These are phyloP conservation scores for Pichiaceae sp. DNA, from an alignment of 1,139 yeast genomes.

Conservation along the genomic window DNA sequence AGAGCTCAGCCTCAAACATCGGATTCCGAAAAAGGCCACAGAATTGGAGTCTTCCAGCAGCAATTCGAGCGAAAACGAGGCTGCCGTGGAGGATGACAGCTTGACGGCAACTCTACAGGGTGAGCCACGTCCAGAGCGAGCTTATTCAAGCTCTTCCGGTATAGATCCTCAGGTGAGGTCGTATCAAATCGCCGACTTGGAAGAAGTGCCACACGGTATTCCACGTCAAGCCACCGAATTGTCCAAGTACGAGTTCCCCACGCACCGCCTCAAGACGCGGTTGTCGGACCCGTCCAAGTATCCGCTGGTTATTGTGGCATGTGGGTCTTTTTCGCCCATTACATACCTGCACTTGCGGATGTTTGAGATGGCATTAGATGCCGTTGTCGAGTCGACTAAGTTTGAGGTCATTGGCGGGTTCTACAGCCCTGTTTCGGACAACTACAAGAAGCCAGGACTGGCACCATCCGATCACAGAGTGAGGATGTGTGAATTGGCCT, in stretches of 20 bases:
- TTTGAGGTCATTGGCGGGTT: conserved; percentile 96
- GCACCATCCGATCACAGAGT: conserved; percentile 88
- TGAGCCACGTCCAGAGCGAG: too few relatives aligned
- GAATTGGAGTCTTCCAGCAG: conserved; percentile 33
- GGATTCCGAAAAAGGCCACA: conserved; percentile 35
- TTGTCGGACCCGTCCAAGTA: conserved; percentile 69
- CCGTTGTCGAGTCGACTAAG: conserved; percentile 85
- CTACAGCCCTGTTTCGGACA: conserved; percentile 95
- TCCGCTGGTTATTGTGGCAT: conserved; percentile 91
- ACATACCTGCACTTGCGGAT: conserved; percentile 90
- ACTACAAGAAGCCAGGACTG: conserved; percentile 86
- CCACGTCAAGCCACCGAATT: conserved; percentile 73
- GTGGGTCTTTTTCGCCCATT: conserved; percentile 95
- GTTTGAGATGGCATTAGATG: conserved; percentile 96
- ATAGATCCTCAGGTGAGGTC: conserved; percentile 40
- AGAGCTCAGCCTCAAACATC: conserved; percentile 15
- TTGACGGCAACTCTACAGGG: too few relatives aligned
- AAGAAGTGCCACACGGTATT: conserved; percentile 93
- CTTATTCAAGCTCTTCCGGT: not conserved
- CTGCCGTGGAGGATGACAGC: too few relatives aligned
- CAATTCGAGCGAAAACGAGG: conserved; percentile 26
- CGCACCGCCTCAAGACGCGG: conserved; percentile 70
- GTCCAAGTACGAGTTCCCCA: conserved; percentile 69
- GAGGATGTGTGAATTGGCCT: conserved; percentile 95
- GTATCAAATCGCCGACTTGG: conserved; percentile 82